Evolutionary conservation across 2,329 filamentous ascomycete genomes (phyloP), one percentile per base, ranked within the genome.

Genomic region (Trichoderma cornu-damae): DNA sequence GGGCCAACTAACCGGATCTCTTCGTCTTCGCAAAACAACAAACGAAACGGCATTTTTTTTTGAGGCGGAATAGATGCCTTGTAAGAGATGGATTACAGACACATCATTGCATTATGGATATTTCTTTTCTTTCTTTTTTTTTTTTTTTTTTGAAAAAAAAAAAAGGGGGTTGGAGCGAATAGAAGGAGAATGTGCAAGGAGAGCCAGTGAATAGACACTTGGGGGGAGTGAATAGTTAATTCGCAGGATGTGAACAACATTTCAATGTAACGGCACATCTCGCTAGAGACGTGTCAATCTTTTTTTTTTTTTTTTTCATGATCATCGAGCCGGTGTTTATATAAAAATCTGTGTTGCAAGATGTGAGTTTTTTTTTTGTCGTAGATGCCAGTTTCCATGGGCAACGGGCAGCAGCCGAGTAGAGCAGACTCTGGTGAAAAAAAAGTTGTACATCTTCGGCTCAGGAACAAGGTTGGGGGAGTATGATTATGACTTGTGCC

Each of bases 111-210:
- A 48, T 47, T 46, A 24, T 2, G 12, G 24, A 47, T 38, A 47
- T 30, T 30, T 35, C 22, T 40, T 14, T 40, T 57, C 9, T 24
- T 22, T 43, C 43, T 57, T 24, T 57, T 18, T 35, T 22, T 40
- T 14, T 40, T 57, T 6, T 24, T 22, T 43, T 49, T 57, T 24
- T 57, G 14, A 20, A 14, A 24, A 35, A 49, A 42, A 14, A 16
- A 26, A 40, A 57, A 26, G n/a, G n/a, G n/a, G n/a, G n/a, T n/a
- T n/a, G n/a, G n/a, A n/a, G n/a, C n/a, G n/a, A n/a, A n/a, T n/a
- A n/a, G n/a, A n/a, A n/a, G 44, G 28, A 16, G 30, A 49, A 40
- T 57, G 53, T 57, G 44, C 53, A 49, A 57, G 53, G 35, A 57
- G 53, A 57, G 37, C 53, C 53, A 49, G 40, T 18, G 40, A 48